phyloP scores from a whole-genome alignment of 306 rosid species.

The Hippophae tibetana region DNA sequence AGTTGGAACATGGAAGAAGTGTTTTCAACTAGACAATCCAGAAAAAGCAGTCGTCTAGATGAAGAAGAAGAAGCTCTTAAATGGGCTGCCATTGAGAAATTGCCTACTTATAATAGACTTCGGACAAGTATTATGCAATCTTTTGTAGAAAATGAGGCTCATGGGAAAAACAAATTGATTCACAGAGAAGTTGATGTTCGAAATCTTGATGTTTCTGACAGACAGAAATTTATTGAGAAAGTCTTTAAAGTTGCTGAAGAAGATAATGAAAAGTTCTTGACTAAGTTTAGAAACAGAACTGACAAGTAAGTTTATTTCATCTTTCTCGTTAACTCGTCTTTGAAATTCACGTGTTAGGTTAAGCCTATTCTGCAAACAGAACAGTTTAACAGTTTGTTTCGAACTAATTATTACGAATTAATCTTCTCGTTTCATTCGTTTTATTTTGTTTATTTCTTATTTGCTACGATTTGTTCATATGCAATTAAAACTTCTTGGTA shows the following conservation, averaged over 20 bases:
- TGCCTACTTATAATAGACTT: constrained; percentile 73
- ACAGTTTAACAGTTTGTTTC: too few relatives aligned
- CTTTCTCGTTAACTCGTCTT: too few relatives aligned
- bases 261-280: constrained; percentile 74
- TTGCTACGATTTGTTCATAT: too few relatives aligned
- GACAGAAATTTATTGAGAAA: constrained; percentile 60
- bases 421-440: too few relatives aligned
- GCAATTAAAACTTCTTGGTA: too few relatives aligned
- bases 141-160: constrained; percentile 21
- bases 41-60: constrained; percentile 35
- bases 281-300: constrained; percentile 52
- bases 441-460: too few relatives aligned
- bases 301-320: constrained; percentile 44
- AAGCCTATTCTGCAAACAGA: too few relatives aligned
- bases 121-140: constrained; percentile 70
- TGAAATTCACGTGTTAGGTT: too few relatives aligned
- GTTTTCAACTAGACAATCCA: constrained; percentile 45
- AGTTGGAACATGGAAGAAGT: constrained; percentile 86
- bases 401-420: too few relatives aligned
- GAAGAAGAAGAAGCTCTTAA: constrained; percentile 91
- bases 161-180: constrained; percentile 13
- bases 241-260: constrained; percentile 83
- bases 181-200: constrained; percentile 77
- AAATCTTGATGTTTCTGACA: constrained; percentile 53
- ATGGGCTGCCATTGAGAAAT: constrained; percentile 92